Evolutionary conservation across 345 rosid genomes (phyloP).

Genomic region (Microcos paniculata): DNA sequence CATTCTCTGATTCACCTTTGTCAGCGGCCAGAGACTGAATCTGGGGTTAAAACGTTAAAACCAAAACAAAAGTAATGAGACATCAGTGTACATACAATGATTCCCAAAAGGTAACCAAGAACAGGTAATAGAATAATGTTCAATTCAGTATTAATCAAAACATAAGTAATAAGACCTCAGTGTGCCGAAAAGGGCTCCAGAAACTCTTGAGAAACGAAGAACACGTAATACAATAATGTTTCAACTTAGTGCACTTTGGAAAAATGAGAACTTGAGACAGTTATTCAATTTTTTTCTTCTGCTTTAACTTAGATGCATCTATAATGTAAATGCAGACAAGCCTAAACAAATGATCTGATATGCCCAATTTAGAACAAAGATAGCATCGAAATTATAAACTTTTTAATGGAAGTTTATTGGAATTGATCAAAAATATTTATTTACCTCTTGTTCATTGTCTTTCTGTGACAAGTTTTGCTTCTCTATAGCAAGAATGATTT

Average conservation of each 20-base stretch:
- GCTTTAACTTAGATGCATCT: too few relatives aligned
- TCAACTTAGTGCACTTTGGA: too few relatives aligned
- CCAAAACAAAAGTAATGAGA: neutral
- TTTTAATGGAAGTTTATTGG: neutral
- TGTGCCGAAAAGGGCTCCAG: too few relatives aligned
- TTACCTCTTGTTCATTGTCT: constrained; percentile 61
- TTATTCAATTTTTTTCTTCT: too few relatives aligned
- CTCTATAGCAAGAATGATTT: constrained; percentile 39
- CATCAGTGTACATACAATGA: neutral
- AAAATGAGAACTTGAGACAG: too few relatives aligned
- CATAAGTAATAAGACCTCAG: too few relatives aligned
- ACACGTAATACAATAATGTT: too few relatives aligned
- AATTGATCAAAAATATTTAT: constrained; percentile 5
- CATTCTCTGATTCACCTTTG: constrained; percentile 59
- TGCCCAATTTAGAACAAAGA: neutral
- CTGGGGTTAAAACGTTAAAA: constrained; percentile 25
- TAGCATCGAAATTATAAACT: neutral
- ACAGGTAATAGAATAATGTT: neutral
- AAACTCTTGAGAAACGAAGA: too few relatives aligned
- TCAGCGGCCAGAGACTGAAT: constrained; percentile 45
- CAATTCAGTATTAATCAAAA: too few relatives aligned
- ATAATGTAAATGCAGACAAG: too few relatives aligned
- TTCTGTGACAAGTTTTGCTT: constrained; percentile 32
- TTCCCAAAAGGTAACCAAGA: neutral
- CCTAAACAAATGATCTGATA: neutral